Evolutionary conservation across 306 rosid species (phyloP), one percentile per base, ranked within the genome.

Genomic region (Quillaja saponaria): DNA sequence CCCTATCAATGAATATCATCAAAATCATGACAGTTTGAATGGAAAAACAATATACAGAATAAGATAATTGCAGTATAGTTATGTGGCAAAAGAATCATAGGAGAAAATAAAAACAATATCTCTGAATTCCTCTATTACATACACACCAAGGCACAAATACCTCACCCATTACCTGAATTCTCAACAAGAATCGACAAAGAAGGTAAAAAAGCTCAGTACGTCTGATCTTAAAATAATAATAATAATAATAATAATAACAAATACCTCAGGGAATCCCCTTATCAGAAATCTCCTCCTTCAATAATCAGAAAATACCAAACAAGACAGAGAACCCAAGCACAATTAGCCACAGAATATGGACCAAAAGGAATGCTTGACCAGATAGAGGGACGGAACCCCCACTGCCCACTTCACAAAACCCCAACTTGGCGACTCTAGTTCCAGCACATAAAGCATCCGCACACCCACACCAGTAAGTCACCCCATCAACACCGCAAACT

Each of bases 391-490:
- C 84, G 0, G 95, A 75, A 12, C 83, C 88, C 8, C 85, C 95
- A 34, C 68, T 91, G 0, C 96, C 92, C 7, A 91, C 84, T 76
- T 91, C 92, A 52, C 96, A 91, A 31, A 80, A 88, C 0, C 98
- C 95, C 38, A 74, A 21, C 17, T 82, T 91, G 25, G 84, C 82
- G 4, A 91, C 95, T 19, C 75, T 71, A 2, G 52, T 68, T 12
- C 95, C 92, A 0, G 92, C 84, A 40, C 98, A 91, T 1, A 76
- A 80, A 0, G 98, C 97, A 28, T 88, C 96, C 5, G 74, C 85
- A 74, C 96, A 91, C 6, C 97, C 97, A 35, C 96, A 88, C 98
- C 98, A 91, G 64, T 88, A 91, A 21, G 95, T 91, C 41, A 91
- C 80, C 15, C 92, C 96, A 73, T 88, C 86, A 0, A 52, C 87